Conservation (phyloP, 345 rosid genomes). For the Ceriops decandra region DNA sequence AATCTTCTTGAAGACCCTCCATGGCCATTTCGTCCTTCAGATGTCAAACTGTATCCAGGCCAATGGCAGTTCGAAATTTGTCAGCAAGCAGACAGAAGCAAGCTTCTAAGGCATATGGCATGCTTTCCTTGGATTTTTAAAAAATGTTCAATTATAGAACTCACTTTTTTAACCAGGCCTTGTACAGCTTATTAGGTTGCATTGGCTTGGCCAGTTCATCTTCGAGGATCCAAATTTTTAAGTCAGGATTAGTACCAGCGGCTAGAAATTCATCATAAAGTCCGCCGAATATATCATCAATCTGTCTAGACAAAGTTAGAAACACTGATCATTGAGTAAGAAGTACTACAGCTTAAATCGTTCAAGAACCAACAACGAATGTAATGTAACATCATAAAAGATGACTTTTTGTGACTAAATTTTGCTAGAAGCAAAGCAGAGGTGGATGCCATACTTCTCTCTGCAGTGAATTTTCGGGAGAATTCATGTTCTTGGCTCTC, state of each 20-base stretch:
- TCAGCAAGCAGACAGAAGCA: not conserved
- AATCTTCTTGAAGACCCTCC: slow-evolving; percentile 34
- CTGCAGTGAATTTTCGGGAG: slow-evolving; percentile 11
- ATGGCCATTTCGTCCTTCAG: slow-evolving; percentile 22
- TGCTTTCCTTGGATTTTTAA: too few species aligned
- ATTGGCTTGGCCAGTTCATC: slow-evolving; percentile 31
- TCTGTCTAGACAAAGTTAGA: slow-evolving; percentile 14
- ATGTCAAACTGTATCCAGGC: slow-evolving; percentile 22
- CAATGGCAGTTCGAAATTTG: not conserved
- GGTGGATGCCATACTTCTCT: slow-evolving; percentile 28
- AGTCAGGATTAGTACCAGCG: slow-evolving; percentile 11
- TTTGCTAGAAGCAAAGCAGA: slow-evolving; percentile 6
- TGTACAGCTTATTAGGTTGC: slow-evolving; percentile 29
- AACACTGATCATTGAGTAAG: not conserved
- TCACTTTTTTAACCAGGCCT: slow-evolving; percentile 34
- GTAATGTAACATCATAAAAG: not conserved
- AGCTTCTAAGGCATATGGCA: too few species aligned
- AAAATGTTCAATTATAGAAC: not conserved
- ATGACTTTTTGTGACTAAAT: not conserved
- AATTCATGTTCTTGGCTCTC: slow-evolving; percentile 14
- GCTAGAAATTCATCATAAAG: slow-evolving; percentile 9
- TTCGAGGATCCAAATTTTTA: slow-evolving; percentile 31
- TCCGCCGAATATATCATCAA: slow-evolving; percentile 7
- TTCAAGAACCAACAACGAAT: not conserved
- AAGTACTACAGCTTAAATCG: not conserved